phyloP scores from a whole-genome alignment of 2,329 filamentous ascomycete genomes.

The Paraphoma sp. region DNA sequence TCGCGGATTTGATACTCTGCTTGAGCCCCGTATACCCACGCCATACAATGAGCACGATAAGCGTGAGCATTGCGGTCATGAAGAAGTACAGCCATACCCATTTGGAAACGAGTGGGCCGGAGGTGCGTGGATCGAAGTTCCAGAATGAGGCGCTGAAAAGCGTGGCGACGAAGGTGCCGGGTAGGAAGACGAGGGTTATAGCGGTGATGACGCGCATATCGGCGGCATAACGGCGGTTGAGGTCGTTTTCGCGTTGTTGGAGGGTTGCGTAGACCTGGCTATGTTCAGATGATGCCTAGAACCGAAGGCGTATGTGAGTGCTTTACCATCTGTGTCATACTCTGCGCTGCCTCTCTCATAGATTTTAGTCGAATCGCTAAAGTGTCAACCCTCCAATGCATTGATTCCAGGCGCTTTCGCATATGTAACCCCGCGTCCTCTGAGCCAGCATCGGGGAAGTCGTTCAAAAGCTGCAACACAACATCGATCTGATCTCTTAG shows the following conservation, averaged over 20 bases:
- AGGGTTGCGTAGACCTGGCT: constrained; percentile 25
- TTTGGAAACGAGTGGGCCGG: neutral
- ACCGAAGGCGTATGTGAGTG: neutral
- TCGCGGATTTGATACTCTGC: neutral
- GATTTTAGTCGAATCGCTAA: too few relatives aligned
- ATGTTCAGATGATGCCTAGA: neutral
- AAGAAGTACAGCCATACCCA: constrained; percentile 1
- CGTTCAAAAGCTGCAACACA: neutral
- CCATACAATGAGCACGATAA: neutral
- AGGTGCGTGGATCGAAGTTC: neutral
- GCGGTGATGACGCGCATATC: constrained; percentile 31
- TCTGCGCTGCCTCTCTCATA: neutral
- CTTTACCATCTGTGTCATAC: neutral
- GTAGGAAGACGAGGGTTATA: constrained; percentile 27
- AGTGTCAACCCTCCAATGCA: neutral
- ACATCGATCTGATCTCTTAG: neutral
- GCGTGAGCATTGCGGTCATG: neutral
- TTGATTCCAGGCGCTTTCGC: neutral
- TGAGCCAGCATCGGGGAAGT: neutral
- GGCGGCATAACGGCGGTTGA: constrained; percentile 22
- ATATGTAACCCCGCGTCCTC: neutral
- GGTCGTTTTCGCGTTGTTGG: constrained; percentile 23
- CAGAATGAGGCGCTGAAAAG: constrained; percentile 11
- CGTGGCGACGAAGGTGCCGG: constrained; percentile 25
- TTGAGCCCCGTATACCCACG: neutral